These are phyloP conservation scores for Crithidia acanthocephali DNA, from an alignment of 208 protist species.

Conservation along the genomic window DNA sequence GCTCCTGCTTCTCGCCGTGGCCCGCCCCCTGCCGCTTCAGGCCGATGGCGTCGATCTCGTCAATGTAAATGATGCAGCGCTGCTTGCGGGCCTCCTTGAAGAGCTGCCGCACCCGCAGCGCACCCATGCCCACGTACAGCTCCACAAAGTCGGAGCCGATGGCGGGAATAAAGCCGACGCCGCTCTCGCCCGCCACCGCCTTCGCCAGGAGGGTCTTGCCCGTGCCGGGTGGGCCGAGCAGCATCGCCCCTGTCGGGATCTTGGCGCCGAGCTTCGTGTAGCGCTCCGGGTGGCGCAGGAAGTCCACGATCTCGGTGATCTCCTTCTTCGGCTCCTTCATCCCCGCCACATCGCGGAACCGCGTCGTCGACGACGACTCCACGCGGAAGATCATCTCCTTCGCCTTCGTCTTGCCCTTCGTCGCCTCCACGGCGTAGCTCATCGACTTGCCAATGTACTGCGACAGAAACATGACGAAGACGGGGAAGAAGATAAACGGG, in stretches of 20 bases:
- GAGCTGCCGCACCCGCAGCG: slow-evolving; percentile 99
- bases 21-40: slow-evolving; percentile 99
- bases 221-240: slow-evolving; percentile 99
- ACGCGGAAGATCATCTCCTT: slow-evolving; percentile 74
- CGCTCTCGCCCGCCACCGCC: slow-evolving; percentile 99
- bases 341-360: slow-evolving; percentile 88
- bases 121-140: slow-evolving; percentile 99
- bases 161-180: slow-evolving; percentile 99
- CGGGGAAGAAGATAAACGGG: slow-evolving; percentile 86
- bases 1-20: slow-evolving; percentile 99
- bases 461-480: slow-evolving; percentile 78
- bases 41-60: slow-evolving; percentile 99
- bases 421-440: slow-evolving; percentile 48
- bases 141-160: slow-evolving; percentile 99
- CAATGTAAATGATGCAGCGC: slow-evolving; percentile 99
- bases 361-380: slow-evolving; percentile 54
- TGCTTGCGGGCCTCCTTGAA: slow-evolving; percentile 99
- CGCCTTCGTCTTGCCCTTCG: slow-evolving; percentile 52
- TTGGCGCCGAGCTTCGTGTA: slow-evolving; percentile 99
- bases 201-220: slow-evolving; percentile 99
- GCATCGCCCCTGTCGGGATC: slow-evolving; percentile 99
- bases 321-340: slow-evolving; percentile 97
- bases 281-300: slow-evolving; percentile 99
- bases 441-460: slow-evolving; percentile 69
- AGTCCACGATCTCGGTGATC: slow-evolving; percentile 97